phyloP scores from a whole-genome alignment of 2,329 filamentous ascomycete species.

The Cucurbitaria berberidis region DNA sequence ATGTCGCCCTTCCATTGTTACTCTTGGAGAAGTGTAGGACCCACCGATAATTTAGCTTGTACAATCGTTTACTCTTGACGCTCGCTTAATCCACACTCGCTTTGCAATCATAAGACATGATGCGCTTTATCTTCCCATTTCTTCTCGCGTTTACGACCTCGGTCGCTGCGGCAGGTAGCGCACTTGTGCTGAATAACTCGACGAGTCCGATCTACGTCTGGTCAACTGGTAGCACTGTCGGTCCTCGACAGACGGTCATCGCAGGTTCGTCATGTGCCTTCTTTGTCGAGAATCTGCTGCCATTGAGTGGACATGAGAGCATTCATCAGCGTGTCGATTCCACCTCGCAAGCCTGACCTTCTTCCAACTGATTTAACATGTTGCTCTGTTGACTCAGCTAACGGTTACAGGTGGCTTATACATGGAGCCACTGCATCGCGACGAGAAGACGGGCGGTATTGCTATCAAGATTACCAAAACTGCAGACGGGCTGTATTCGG shows the following conservation, averaged over 20 bases:
- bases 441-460: conserved; percentile 29
- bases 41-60: neutral
- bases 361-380: neutral
- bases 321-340: neutral
- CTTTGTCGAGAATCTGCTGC: neutral
- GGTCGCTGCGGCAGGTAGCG: conserved; percentile 31
- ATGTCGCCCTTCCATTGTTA: neutral
- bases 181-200: conserved; percentile 33
- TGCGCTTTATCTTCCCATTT: conserved; percentile 19
- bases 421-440: conserved; percentile 25
- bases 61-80: neutral
- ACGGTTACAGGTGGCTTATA: conserved; percentile 20
- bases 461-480: conserved; percentile 37
- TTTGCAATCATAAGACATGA: conserved; percentile 6
- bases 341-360: neutral
- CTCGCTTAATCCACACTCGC: conserved; percentile 3
- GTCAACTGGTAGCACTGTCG: conserved; percentile 29
- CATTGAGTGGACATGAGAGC: neutral
- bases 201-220: conserved; percentile 29
- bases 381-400: neutral
- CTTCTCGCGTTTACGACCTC: conserved; percentile 20
- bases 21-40: neutral
- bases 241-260: conserved; percentile 16
- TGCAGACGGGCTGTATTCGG: conserved; percentile 25
- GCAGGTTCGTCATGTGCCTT: conserved; percentile 18